These are phyloP conservation scores for Croton setiger DNA, from an alignment of 441 rosid genomes.

Conservation along the genomic window DNA sequence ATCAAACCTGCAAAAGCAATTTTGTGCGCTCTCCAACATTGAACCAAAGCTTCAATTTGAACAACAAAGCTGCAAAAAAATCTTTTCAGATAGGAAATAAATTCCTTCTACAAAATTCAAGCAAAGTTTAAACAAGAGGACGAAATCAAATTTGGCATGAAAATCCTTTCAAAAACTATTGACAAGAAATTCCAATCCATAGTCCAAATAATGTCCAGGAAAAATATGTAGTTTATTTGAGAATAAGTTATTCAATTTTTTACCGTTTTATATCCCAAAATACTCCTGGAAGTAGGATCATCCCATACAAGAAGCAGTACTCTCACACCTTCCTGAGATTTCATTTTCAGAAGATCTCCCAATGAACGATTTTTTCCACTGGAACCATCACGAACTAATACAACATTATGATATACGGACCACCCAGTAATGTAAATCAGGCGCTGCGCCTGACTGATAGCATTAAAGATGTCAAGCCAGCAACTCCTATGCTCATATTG, in stretches of 20 bases:
- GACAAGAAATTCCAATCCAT: background rate
- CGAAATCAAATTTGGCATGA: background rate
- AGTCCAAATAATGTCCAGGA: slow-evolving; percentile 13
- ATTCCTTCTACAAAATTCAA: background rate
- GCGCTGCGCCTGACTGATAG: slow-evolving; percentile 71
- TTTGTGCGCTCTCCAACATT: slow-evolving; percentile 17
- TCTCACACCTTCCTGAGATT: slow-evolving; percentile 94
- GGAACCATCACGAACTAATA: slow-evolving; percentile 53
- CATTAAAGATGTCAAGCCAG: slow-evolving; percentile 82
- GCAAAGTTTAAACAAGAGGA: slow-evolving; percentile 3
- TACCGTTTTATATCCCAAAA: slow-evolving; percentile 80
- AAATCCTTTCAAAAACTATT: background rate
- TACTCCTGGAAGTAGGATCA: slow-evolving; percentile 91
- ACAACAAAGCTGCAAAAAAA: slow-evolving; percentile 22
- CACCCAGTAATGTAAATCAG: slow-evolving; percentile 90
- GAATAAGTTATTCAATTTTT: slow-evolving; percentile 25
- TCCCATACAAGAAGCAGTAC: slow-evolving; percentile 97
- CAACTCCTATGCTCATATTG: slow-evolving; percentile 74
- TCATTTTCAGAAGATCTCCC: slow-evolving; percentile 78
- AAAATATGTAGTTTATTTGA: slow-evolving; percentile 7
- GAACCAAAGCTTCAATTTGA: slow-evolving; percentile 15
- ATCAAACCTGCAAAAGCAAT: slow-evolving; percentile 21
- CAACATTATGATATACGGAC: slow-evolving; percentile 86
- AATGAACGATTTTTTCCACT: slow-evolving; percentile 43
- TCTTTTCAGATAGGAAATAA: slow-evolving; percentile 5